phyloP scores from a whole-genome alignment of 495 filamentous ascomycete genomes.

The Penicillium atrosanguineum region DNA sequence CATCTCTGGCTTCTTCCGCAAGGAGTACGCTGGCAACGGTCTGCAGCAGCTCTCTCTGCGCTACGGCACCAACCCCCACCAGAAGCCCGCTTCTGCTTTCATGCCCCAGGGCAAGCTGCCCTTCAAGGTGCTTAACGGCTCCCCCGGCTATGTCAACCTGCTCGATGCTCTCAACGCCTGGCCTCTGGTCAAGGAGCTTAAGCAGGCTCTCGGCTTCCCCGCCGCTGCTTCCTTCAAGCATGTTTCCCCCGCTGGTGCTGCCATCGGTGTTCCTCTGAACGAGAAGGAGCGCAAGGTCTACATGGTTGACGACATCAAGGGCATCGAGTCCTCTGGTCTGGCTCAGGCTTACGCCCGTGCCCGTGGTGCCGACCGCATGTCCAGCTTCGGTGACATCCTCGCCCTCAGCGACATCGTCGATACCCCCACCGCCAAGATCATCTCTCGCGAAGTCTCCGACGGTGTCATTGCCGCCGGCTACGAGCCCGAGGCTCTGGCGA shows the following conservation, averaged over 20 bases:
- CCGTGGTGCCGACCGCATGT: constrained; percentile 94
- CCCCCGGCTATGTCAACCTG: constrained; percentile 95
- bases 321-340: constrained; percentile 76
- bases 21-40: constrained; percentile 87
- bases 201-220: constrained; percentile 79
- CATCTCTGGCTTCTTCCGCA: constrained; percentile 96
- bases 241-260: constrained; percentile 93
- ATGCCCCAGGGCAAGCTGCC: constrained; percentile 69
- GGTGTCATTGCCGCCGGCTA: constrained; percentile 92
- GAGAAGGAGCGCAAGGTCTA: constrained; percentile 92
- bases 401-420: constrained; percentile 90
- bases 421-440: constrained; percentile 88
- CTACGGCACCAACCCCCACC: constrained; percentile 96
- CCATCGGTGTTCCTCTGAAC: constrained; percentile 82
- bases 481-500: constrained; percentile 76
- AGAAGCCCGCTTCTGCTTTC: constrained; percentile 89
- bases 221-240: constrained; percentile 99
- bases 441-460: constrained; percentile 95
- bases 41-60: constrained; percentile 79
- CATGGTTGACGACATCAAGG: constrained; percentile 94
- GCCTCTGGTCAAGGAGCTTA: constrained; percentile 95
- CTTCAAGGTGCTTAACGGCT: constrained; percentile 93
- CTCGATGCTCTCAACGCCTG: constrained; percentile 96
- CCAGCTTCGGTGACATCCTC: constrained; percentile 93
- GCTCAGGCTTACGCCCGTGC: constrained; percentile 96